These are phyloP conservation scores for Clonostachys sp. DNA, from an alignment of 2,329 filamentous ascomycete species.

Conservation along the genomic window DNA sequence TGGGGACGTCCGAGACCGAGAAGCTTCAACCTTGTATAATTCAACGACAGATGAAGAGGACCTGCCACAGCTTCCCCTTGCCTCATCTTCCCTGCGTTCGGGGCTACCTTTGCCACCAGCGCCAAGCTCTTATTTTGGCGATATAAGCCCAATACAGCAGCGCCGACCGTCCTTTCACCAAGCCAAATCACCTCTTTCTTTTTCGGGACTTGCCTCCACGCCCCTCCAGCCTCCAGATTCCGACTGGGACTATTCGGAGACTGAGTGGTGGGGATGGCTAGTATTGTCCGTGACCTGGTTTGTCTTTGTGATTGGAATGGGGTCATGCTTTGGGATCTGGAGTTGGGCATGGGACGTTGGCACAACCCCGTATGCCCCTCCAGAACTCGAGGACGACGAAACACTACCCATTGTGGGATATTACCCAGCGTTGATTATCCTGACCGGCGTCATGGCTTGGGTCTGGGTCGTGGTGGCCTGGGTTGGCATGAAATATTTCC, in stretches of 20 bases:
- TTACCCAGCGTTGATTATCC: slow-evolving; percentile 88
- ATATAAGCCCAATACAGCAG: slow-evolving; percentile 31
- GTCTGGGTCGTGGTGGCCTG: slow-evolving; percentile 97
- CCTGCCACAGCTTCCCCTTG: slow-evolving; percentile 56
- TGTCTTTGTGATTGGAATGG: slow-evolving; percentile 95
- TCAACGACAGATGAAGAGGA: slow-evolving; percentile 81
- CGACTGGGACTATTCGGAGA: slow-evolving; percentile 89
- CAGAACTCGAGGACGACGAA: slow-evolving; percentile 90
- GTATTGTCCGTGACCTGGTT: slow-evolving; percentile 88
- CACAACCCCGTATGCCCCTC: slow-evolving; percentile 90
- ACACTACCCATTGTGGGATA: slow-evolving; percentile 95
- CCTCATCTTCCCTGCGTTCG: slow-evolving; percentile 34
- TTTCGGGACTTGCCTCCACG: slow-evolving; percentile 45
- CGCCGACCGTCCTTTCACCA: slow-evolving; percentile 44
- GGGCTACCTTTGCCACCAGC: slow-evolving; percentile 45
- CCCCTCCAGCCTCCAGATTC: slow-evolving; percentile 41
- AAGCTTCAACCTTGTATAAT: slow-evolving; percentile 36
- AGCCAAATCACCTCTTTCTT: slow-evolving; percentile 56
- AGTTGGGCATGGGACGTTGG: slow-evolving; percentile 99
- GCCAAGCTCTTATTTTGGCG: slow-evolving; percentile 59
- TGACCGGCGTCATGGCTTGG: slow-evolving; percentile 96
- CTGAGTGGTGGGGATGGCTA: slow-evolving; percentile 97
- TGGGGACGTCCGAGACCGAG: slow-evolving; percentile 5
- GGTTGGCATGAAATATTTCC: slow-evolving; percentile 99
- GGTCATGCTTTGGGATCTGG: slow-evolving; percentile 91